A percentile compares a stretch with the other conserved stretches of the same genome.
These are phyloP conservation scores for Epichloe sylvatica DNA, from an alignment of 2,329 filamentous ascomycete genomes.

Conservation along the genomic window DNA sequence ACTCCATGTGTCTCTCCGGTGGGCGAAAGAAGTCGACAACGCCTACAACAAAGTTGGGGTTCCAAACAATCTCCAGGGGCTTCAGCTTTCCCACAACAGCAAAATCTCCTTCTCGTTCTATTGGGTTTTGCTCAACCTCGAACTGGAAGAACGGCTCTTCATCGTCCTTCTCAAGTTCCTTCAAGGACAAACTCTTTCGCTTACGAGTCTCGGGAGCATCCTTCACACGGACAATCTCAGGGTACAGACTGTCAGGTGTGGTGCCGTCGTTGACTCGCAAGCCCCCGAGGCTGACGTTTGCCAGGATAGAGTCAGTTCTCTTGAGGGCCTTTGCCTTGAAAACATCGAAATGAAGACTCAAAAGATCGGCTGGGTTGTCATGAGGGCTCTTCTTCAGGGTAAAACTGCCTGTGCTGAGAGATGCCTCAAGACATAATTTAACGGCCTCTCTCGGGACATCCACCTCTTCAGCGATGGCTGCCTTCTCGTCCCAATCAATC, in stretches of 20 bases:
- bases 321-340: slow-evolving; percentile 86
- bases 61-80: slow-evolving; percentile 94
- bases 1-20: slow-evolving; percentile 95
- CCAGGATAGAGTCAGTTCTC: slow-evolving; percentile 77
- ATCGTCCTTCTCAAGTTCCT: slow-evolving; percentile 36
- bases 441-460: slow-evolving; percentile 83
- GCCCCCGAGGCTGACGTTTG: slow-evolving; percentile 86
- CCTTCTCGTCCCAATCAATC: slow-evolving; percentile 97
- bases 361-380: slow-evolving; percentile 56
- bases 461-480: slow-evolving; percentile 71
- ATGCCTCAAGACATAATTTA: slow-evolving; percentile 84
- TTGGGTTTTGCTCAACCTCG: slow-evolving; percentile 84
- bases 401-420: slow-evolving; percentile 90
- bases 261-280: slow-evolving; percentile 93
- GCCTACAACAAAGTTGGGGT: slow-evolving; percentile 81
- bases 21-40: slow-evolving; percentile 93
- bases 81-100: slow-evolving; percentile 84
- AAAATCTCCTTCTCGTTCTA: slow-evolving; percentile 84
- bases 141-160: slow-evolving; percentile 81
- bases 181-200: slow-evolving; percentile 36
- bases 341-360: slow-evolving; percentile 86
- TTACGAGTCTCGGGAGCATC: slow-evolving; percentile 49
- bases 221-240: slow-evolving; percentile 92
- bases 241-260: slow-evolving; percentile 77
- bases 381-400: slow-evolving; percentile 64